Percentiles rank a stretch among this genome's conserved stretches.
phyloP scores from a whole-genome alignment of 2,329 filamentous ascomycete genomes.

The Alternaria metachromatica region DNA sequence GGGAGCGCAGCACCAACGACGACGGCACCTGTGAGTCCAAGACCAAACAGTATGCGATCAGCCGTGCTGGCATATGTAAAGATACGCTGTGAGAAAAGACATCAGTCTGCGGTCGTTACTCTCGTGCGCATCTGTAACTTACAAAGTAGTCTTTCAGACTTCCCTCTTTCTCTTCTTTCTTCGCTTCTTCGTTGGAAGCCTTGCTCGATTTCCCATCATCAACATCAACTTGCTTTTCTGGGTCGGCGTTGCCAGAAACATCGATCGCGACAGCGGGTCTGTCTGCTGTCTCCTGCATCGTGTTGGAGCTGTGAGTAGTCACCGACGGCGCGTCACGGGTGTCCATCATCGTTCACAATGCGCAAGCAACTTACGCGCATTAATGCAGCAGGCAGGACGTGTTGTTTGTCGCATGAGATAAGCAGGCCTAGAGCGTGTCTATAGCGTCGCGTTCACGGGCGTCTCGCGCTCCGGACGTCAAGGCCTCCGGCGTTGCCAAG shows the following conservation, averaged over 20 bases:
- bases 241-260: not conserved
- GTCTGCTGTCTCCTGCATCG: not conserved
- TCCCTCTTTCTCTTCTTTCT: not conserved
- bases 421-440: not conserved
- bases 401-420: not conserved
- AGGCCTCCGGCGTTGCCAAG: not conserved
- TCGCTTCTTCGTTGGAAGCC: not conserved
- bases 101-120: not conserved
- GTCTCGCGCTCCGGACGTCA: not conserved
- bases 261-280: not conserved
- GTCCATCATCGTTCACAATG: not conserved
- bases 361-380: not conserved
- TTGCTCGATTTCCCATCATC: not conserved
- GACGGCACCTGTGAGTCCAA: constrained; percentile 56
- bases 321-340: not conserved
- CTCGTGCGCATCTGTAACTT: not conserved
- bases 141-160: constrained; percentile 1
- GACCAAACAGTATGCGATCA: constrained; percentile 5
- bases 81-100: constrained; percentile 8
- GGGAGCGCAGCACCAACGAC: constrained; percentile 74
- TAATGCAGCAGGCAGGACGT: not conserved
- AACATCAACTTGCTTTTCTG: not conserved
- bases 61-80: constrained; percentile 15
- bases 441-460: not conserved
- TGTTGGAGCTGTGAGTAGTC: not conserved